Evolutionary conservation across 176 grass and related monocot species (phyloP), one percentile per base, ranked within the genome.

Genomic region (Dendrocalamus sinicus): DNA sequence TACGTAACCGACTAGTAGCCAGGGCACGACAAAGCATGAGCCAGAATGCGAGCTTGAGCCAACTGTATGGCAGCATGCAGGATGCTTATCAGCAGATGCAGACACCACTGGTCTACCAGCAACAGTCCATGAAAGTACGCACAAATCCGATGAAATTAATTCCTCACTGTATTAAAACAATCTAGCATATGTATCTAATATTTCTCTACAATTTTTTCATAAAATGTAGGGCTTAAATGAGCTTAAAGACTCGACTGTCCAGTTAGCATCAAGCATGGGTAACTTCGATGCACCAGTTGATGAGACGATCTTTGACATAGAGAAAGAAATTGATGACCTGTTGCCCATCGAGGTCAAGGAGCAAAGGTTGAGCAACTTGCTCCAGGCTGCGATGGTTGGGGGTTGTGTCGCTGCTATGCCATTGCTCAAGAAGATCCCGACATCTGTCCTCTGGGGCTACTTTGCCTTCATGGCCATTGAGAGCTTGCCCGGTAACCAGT

Each of bases 391-490:
- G 13, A 92, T 94, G 94, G 97, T 99, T 26, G 97, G 84, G 55
- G 88, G 70, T 13, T 96, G 94, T 66, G 92, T 96, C 0, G 97
- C 87, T 12, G 97, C 97, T 47, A 99, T 99, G 97, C 94, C 97
- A 0, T 24, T 99, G 39, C 94, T 99, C 37, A 99, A 99, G 70
- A 94, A 82, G 74, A 99, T 99, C 82, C 97, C 97, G 0, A 99
- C 97, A 4, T 94, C 97, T 47, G 97, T 99, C 59, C 92, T 99
- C 11, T 99, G 97, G 97, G 97, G 97, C 45, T 99, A 99, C 72
- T 99, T 99, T 37, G 97, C 97, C 28, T 99, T 99, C 90, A 99
- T 99, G 97, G 97, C 97, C 54, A 93, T 99, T n/a, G 97, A 99
- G 83, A 96, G 93, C 70, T 87, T 99, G 63, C 97, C 97, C 4